phyloP scores from a whole-genome alignment of 1,284 basidiomycete genomes.

The Thelephora terrestris region DNA sequence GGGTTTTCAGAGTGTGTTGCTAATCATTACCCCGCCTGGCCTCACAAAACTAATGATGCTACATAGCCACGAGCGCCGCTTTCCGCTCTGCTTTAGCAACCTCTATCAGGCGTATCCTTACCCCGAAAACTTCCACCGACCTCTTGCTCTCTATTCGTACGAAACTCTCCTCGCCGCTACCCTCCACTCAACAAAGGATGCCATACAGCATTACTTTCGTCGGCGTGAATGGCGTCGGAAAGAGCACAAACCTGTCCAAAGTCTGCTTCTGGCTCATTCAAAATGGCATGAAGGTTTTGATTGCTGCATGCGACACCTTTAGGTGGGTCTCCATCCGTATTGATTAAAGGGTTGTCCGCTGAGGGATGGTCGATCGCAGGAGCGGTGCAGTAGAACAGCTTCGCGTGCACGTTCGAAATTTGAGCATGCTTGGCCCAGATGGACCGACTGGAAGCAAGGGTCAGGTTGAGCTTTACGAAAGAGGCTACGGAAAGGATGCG shows the following conservation, averaged over 20 bases:
- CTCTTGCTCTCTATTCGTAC: conserved; percentile 74
- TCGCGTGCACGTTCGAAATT: conserved; percentile 91
- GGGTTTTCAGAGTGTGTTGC: conserved; percentile 69
- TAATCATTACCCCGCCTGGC: neutral
- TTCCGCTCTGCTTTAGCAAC: conserved; percentile 79
- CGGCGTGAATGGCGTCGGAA: conserved; percentile 99
- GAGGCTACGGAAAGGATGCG: conserved; percentile 97
- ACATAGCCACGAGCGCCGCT: conserved; percentile 70
- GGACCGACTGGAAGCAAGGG: conserved; percentile 60
- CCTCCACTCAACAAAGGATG: conserved; percentile 63
- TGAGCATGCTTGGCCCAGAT: conserved; percentile 78
- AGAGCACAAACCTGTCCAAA: conserved; percentile 96
- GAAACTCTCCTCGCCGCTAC: conserved; percentile 58
- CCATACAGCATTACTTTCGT: conserved; percentile 96
- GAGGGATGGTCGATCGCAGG: conserved; percentile 25
- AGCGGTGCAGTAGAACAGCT: conserved; percentile 98
- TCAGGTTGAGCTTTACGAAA: conserved; percentile 88
- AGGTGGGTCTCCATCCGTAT: conserved; percentile 34
- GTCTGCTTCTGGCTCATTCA: conserved; percentile 99
- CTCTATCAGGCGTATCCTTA: conserved; percentile 88
- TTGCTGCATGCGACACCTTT: conserved; percentile 99
- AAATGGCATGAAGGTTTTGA: conserved; percentile 87
- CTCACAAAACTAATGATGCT: neutral
- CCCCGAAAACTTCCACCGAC: conserved; percentile 95
- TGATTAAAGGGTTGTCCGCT: neutral